These are phyloP conservation scores for Monosporozyma solicola DNA, from an alignment of 805 yeast species.

Conservation along the genomic window DNA sequence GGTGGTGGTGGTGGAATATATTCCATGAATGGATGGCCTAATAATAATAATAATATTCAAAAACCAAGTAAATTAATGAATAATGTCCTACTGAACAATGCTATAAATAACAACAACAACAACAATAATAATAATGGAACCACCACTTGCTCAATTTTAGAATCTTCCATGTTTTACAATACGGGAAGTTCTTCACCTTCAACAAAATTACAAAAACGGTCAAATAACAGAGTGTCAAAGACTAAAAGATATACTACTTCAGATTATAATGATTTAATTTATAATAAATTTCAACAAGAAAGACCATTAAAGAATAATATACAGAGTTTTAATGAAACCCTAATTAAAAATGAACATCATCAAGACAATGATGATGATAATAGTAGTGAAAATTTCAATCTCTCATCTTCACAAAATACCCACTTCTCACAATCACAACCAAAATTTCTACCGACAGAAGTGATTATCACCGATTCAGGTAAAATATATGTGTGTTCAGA, in stretches of 20 bases:
- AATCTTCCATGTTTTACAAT: not conserved
- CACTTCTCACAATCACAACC: not conserved
- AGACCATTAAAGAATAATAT: not conserved
- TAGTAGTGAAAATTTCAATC: not conserved
- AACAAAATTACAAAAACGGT: not conserved
- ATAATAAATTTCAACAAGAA: not conserved
- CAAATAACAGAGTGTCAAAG: not conserved
- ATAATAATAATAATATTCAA: not conserved
- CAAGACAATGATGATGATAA: too few relatives aligned
- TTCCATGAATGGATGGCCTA: not conserved
- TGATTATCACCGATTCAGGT: constrained; percentile 25
- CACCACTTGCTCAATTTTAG: not conserved
- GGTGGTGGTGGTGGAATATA: not conserved
- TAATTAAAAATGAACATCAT: not conserved
- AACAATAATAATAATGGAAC: not conserved
- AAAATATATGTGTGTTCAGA: constrained; percentile 27
- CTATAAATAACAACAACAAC: not conserved
- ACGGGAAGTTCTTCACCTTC: not conserved
- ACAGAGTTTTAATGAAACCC: not conserved
- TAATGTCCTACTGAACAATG: not conserved
- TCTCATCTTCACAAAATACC: not conserved
- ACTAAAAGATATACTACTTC: not conserved
- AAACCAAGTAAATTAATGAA: not conserved
- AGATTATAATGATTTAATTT: not conserved
- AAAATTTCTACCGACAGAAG: constrained; percentile 22